Conservation (phyloP, 305 asterid genomes). For the Solanum hybrid region DNA sequence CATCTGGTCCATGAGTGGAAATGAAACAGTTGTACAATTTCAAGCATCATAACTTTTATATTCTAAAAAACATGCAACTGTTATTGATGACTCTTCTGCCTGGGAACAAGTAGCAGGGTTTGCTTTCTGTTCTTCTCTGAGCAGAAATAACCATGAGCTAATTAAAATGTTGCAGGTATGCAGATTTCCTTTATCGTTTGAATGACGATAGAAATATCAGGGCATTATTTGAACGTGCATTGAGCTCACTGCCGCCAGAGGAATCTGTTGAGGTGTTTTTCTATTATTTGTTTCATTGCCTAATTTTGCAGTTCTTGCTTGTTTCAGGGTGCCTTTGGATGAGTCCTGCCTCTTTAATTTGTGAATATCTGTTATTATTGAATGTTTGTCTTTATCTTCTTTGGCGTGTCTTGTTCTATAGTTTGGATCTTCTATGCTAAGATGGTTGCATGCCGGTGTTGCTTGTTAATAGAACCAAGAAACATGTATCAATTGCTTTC, state of each 20-base stretch:
- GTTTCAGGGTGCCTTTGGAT: not conserved
- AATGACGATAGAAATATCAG: slow-evolving; percentile 92
- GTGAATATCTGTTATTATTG: not conserved
- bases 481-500: not conserved
- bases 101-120: not conserved
- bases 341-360: not conserved
- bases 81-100: not conserved
- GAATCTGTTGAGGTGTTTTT: slow-evolving; percentile 77
- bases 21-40: not conserved
- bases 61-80: not conserved
- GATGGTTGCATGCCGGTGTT: not conserved
- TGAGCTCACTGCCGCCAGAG: slow-evolving; percentile 84
- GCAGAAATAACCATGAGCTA: slow-evolving; percentile 5
- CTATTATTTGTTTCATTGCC: not conserved
- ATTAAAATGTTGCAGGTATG: slow-evolving; percentile 54
- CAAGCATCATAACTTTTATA: not conserved
- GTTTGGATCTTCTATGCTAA: not conserved
- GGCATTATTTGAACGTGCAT: slow-evolving; percentile 93
- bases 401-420: not conserved
- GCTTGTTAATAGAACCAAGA: not conserved
- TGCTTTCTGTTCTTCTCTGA: not conserved
- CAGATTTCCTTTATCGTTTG: slow-evolving; percentile 86
- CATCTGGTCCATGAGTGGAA: not conserved
- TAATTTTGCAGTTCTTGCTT: not conserved
- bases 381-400: not conserved